These are phyloP conservation scores for Penicillium brevicompactum DNA, from an alignment of 2,329 filamentous ascomycete species.

Conservation along the genomic window DNA sequence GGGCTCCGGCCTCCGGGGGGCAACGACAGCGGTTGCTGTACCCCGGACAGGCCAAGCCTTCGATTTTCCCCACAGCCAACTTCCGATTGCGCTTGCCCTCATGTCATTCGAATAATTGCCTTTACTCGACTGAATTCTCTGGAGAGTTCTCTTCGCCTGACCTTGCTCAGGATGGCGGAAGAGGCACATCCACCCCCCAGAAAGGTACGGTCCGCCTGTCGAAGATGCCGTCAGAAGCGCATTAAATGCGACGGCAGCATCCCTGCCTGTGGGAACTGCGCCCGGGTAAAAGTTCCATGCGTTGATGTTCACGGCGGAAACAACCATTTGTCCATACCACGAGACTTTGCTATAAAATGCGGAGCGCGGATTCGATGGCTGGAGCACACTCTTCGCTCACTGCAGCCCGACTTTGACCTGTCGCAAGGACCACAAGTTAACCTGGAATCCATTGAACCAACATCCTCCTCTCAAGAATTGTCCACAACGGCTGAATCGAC, in stretches of 20 bases:
- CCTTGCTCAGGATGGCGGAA: background rate
- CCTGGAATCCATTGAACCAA: slow-evolving; percentile 6
- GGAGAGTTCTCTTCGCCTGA: background rate
- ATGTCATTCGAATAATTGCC: background rate
- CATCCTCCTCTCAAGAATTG: background rate
- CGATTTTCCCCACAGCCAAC: background rate
- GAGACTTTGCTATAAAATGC: slow-evolving; percentile 34
- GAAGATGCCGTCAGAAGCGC: slow-evolving; percentile 39
- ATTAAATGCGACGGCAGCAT: slow-evolving; percentile 46
- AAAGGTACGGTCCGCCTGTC: slow-evolving; percentile 44
- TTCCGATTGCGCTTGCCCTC: background rate
- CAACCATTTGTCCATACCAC: slow-evolving; percentile 35
- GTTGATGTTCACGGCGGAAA: slow-evolving; percentile 44
- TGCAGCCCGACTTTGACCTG: slow-evolving; percentile 34
- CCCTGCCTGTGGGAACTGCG: slow-evolving; percentile 42
- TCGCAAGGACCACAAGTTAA: slow-evolving; percentile 30
- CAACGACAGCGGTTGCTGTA: background rate
- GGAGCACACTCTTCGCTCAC: slow-evolving; percentile 31
- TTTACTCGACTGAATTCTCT: background rate
- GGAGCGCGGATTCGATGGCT: slow-evolving; percentile 38
- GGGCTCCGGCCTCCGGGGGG: too few species aligned
- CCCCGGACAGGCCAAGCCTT: background rate
- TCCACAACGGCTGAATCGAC: background rate
- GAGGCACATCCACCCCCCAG: slow-evolving; percentile 20
- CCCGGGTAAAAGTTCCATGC: slow-evolving; percentile 38